phyloP scores from a whole-genome alignment of 352 stramenopile genomes.

The Pythium scleroteichum region DNA sequence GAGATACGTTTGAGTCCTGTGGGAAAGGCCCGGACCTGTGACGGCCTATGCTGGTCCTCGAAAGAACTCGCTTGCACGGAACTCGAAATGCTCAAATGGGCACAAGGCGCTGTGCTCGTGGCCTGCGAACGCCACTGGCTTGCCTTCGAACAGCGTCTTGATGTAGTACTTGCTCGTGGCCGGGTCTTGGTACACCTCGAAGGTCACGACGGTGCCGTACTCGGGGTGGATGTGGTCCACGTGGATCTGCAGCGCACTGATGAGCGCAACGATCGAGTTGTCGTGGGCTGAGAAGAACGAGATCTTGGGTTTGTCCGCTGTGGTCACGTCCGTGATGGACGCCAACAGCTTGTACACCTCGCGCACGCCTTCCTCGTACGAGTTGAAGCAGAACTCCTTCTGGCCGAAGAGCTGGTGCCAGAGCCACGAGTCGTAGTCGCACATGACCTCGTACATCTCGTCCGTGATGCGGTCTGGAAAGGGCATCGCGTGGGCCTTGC shows the following conservation, averaged over 20 bases:
- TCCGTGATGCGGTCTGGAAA: constrained; percentile 70
- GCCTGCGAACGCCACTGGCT: constrained; percentile 48
- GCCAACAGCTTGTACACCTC: constrained; percentile 57
- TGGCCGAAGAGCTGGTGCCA: constrained; percentile 77
- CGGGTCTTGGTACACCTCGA: constrained; percentile 69
- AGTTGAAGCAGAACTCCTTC: constrained; percentile 55
- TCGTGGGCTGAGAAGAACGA: constrained; percentile 85
- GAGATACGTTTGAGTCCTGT: too few relatives aligned
- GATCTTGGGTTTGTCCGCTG: constrained; percentile 35
- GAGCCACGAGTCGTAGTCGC: constrained; percentile 77
- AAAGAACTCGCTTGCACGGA: constrained; percentile 53
- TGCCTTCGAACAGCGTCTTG: constrained; percentile 60
- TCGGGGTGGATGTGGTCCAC: constrained; percentile 54
- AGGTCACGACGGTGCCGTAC: constrained; percentile 68
- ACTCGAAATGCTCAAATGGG: constrained; percentile 67
- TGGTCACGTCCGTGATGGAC: constrained; percentile 6
- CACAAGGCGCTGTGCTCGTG: constrained; percentile 56
- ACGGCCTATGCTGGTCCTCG: background rate
- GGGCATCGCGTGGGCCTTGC: constrained; percentile 53
- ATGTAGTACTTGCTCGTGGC: constrained; percentile 52
- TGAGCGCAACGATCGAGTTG: constrained; percentile 81
- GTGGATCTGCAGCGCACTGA: constrained; percentile 68
- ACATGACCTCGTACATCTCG: constrained; percentile 57
- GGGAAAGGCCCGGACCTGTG: too few relatives aligned
- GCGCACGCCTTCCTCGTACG: constrained; percentile 64